Evolutionary conservation across 371 early-diverging fungal genomes (phyloP).

Genomic region (Lichtheimia ramosa): DNA sequence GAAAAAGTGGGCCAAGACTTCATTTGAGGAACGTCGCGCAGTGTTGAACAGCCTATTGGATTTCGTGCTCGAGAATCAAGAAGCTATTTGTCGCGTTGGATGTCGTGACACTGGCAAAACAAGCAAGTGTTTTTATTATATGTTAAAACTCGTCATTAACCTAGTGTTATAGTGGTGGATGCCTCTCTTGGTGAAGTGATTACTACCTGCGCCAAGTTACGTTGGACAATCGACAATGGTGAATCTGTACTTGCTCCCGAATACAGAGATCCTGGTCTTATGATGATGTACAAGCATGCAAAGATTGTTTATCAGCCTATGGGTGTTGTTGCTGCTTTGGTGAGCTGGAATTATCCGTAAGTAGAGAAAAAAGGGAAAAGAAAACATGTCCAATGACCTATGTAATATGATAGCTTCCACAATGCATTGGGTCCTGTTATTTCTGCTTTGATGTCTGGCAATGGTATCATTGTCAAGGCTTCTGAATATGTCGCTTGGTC

Average conservation of each 20-base stretch:
- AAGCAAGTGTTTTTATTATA: slow-evolving; percentile 31
- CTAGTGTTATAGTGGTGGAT: slow-evolving; percentile 62
- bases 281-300: slow-evolving; percentile 79
- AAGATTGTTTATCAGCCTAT: slow-evolving; percentile 79
- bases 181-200: slow-evolving; percentile 85
- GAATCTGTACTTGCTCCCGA: slow-evolving; percentile 70
- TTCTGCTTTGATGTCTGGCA: slow-evolving; percentile 83
- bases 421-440: slow-evolving; percentile 83
- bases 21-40: slow-evolving; percentile 75
- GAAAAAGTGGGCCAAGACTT: slow-evolving; percentile 66
- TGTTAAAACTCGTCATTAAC: background rate
- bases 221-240: slow-evolving; percentile 83
- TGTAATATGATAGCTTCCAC: slow-evolving; percentile 54
- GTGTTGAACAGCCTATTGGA: slow-evolving; percentile 74
- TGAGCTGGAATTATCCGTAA: slow-evolving; percentile 84
- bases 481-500: slow-evolving; percentile 89
- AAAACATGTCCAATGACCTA: background rate
- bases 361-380: background rate
- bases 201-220: slow-evolving; percentile 77
- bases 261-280: slow-evolving; percentile 66
- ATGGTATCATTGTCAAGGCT: slow-evolving; percentile 81
- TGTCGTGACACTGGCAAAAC: slow-evolving; percentile 87
- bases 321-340: slow-evolving; percentile 79
- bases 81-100: slow-evolving; percentile 74
- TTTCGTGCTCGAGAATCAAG: slow-evolving; percentile 77